phyloP scores from a whole-genome alignment of 345 rosid species.

The Diplotaxis tenuifolia region DNA sequence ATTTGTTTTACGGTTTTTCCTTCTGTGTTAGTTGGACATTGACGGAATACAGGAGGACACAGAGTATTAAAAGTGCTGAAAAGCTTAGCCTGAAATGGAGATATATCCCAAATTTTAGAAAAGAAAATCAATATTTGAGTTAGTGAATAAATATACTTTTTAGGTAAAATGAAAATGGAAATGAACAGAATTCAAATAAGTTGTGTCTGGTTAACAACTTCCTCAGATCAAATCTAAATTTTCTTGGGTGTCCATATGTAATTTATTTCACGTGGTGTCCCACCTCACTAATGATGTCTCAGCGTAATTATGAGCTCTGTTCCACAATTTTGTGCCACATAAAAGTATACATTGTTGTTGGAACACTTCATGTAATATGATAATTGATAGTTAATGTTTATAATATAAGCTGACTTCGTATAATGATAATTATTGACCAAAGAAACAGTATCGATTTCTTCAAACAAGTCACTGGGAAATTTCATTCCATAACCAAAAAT shows the following conservation, averaged over 20 bases:
- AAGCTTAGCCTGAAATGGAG: background rate
- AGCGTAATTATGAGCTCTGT: background rate
- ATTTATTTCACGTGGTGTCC: conserved; percentile 17
- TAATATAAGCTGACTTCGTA: too few relatives aligned
- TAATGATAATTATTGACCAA: too few relatives aligned
- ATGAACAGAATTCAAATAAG: conserved; percentile 20
- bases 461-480: too few relatives aligned
- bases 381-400: too few relatives aligned
- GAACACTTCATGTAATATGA: background rate
- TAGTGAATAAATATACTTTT: background rate
- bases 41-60: conserved; percentile 7
- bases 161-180: background rate
- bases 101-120: conserved; percentile 3
- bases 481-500: too few relatives aligned
- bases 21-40: background rate
- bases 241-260: conserved; percentile 9
- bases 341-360: background rate
- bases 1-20: background rate
- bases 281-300: background rate
- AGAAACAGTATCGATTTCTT: too few relatives aligned
- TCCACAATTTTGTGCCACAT: background rate
- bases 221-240: conserved; percentile 37
- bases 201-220: conserved; percentile 37
- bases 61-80: conserved; percentile 12
- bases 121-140: background rate